Evolutionary conservation across 2,329 filamentous ascomycete genomes (phyloP), one percentile per base, ranked within the genome.

Genomic region (Colletotrichum siamense): DNA sequence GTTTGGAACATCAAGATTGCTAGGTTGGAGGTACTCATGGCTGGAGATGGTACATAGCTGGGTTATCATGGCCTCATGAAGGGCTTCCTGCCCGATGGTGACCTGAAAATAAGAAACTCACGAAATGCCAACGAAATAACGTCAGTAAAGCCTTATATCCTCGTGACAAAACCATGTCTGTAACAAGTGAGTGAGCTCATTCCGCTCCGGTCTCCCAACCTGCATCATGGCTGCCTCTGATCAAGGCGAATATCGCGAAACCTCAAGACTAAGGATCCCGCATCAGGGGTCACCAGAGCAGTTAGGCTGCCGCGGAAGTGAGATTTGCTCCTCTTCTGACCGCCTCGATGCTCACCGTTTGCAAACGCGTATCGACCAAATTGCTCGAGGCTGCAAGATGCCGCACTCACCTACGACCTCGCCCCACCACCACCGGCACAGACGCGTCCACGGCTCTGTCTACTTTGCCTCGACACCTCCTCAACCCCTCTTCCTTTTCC

Each of bases 61-160:
- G 44, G n/a, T 22, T 0, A 22, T 49, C 18, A 22, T 49, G 18
- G n/a, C n/a, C 44, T 13, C 44, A 22, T 49, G 10, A 22, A 22
- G 1, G 10, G n/a, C n/a, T 22, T 7, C 0, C n/a, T 49, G 8
- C 5, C 44, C 0, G 2, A 13, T 4, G 10, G 5, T 22, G 0
- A n/a, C 18, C 18, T 22, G 18, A 49, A 7, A 49, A n/a, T 6
- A n/a, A 49, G n/a, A 1, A 2, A 2, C 10, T 49, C 10, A 22
- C n/a, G n/a, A 7, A 0, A 49, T 49, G 8, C 9, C 44, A 22
- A 49, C 7, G 28, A 28, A 6, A 28, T 28, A 6, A 28, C 26
- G 24, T 24, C 24, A 24, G 24, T 24, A 24, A 24, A 24, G 24
- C 24, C 24, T 24, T 24, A 24, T 24, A 24, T 24, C 24, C 24